Evolutionary conservation across 352 stramenopile genomes (phyloP), one percentile per base, ranked within the genome.

Genomic region (Phytophthora boehmeriae): DNA sequence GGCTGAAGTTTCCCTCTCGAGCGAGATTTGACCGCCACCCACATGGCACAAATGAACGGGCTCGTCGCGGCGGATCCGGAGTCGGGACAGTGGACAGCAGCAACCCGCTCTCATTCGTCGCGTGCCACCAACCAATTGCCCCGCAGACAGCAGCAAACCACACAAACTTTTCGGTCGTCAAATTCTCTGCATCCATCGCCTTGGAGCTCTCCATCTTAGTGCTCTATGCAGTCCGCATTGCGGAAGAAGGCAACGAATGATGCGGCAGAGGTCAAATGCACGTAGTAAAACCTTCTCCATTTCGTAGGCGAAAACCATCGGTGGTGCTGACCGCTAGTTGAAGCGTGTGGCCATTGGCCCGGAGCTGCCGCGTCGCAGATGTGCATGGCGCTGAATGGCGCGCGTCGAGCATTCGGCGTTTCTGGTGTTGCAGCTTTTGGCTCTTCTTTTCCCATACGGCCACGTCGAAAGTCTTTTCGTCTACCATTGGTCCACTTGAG

Each of bases 311-410:
- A 41, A 42, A 50, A 5, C 34, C 11, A 14, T 8, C 6, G 38
- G 23, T 25, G 36, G 17, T 30, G 16, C n/a, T 41, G 45, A 50
- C 55, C 34, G 32, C 19, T 10, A 22, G 55, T 23, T 36, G 45
- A 56, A 57, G 25, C 6, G 9, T 6, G 20, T 8, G 36, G 19
- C 52, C 60, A 68, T 68, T 68, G 60, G 60, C 39, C 38, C 22
- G 16, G 28, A 11, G 10, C 11, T n/a, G 46, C 60, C 60, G 60
- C 60, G 46, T 68, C 23, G 60, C 30, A 50, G 54, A 17, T 43
- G 25, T 3, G 8, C 4, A 5, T 8, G 19, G 25, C 52, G 20
- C 36, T 27, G 45, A 41, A 17, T 41, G 34, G 34, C 34, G 9
- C 11, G 8, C 51, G 57, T 57, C 63, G 63, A 45, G 58, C 34